These are phyloP conservation scores for Colletotrichum eremochloae DNA, from an alignment of 2,329 filamentous ascomycete genomes.

Conservation along the genomic window DNA sequence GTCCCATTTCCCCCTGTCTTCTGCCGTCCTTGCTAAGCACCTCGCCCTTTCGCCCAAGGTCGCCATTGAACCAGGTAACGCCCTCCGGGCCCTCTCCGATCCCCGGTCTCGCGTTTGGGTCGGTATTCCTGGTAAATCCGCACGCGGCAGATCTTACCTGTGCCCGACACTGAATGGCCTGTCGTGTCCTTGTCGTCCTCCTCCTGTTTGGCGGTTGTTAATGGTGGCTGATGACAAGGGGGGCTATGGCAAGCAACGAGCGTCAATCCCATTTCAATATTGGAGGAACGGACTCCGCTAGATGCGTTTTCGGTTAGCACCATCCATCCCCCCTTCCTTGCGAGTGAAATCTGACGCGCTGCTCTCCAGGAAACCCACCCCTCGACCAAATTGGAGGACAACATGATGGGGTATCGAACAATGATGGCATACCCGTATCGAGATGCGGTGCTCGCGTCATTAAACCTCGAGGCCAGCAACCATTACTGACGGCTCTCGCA, in stretches of 20 bases:
- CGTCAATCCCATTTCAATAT: constrained; percentile 38
- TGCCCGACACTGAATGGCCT: constrained; percentile 28
- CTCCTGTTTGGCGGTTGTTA: constrained; percentile 5
- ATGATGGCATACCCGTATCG: not conserved
- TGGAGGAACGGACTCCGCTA: constrained; percentile 33
- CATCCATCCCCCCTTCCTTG: not conserved
- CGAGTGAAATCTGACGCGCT: constrained; percentile 29
- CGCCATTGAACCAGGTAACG: not conserved
- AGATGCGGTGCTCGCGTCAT: constrained; percentile 7
- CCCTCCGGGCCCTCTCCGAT: not conserved
- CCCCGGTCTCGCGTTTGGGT: constrained; percentile 37
- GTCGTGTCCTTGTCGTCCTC: not conserved
- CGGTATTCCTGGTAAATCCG: constrained; percentile 40
- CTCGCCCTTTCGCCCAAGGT: constrained; percentile 7
- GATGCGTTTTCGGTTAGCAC: constrained; percentile 23
- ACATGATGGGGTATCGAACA: constrained; percentile 17
- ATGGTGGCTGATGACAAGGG: constrained; percentile 33
- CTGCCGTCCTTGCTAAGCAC: constrained; percentile 8
- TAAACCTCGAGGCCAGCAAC: constrained; percentile 22
- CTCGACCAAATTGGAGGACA: constrained; percentile 18
- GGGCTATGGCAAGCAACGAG: constrained; percentile 6
- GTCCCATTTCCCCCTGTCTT: not conserved
- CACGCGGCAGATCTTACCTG: constrained; percentile 39
- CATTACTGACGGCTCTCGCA: constrained; percentile 26
- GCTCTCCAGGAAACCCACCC: constrained; percentile 35